These are phyloP conservation scores for Trametes maxima DNA, from an alignment of 768 basidiomycete species.

Conservation along the genomic window DNA sequence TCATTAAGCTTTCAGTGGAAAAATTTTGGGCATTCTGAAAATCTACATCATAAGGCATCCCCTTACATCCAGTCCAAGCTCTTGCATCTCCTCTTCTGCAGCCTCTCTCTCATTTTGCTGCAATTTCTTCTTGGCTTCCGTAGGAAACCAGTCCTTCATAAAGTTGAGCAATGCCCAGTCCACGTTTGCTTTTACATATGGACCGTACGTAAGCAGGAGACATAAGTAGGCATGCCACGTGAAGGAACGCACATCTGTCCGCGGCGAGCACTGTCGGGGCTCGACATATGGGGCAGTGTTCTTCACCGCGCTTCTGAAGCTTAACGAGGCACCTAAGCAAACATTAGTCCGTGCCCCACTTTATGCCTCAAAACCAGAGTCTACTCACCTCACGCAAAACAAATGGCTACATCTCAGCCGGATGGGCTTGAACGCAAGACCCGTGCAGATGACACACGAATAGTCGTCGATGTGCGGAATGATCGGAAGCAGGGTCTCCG, in stretches of 20 bases:
- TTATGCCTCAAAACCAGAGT: neutral
- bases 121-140: conserved; percentile 75
- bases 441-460: conserved; percentile 83
- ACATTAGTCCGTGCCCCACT: neutral
- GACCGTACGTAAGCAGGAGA: neutral
- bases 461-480: conserved; percentile 85
- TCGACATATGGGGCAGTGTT: conserved; percentile 84
- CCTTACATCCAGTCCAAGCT: conserved; percentile 55
- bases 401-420: conserved; percentile 79
- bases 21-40: neutral
- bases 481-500: conserved; percentile 78
- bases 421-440: conserved; percentile 92
- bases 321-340: conserved; percentile 69
- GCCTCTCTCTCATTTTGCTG: conserved; percentile 78
- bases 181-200: conserved; percentile 58
- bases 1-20: too few relatives aligned
- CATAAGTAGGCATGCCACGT: too few relatives aligned
- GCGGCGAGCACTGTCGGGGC: conserved; percentile 76
- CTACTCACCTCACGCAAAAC: conserved; percentile 63
- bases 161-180: conserved; percentile 82
- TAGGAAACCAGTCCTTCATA: conserved; percentile 92
- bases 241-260: conserved; percentile 63
- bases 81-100: conserved; percentile 64
- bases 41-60: conserved; percentile 21
- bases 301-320: conserved; percentile 82